Base-by-base conservation (phyloP, 2,329 filamentous ascomycete species). In the Aspergillus transmontanensis region DNA sequence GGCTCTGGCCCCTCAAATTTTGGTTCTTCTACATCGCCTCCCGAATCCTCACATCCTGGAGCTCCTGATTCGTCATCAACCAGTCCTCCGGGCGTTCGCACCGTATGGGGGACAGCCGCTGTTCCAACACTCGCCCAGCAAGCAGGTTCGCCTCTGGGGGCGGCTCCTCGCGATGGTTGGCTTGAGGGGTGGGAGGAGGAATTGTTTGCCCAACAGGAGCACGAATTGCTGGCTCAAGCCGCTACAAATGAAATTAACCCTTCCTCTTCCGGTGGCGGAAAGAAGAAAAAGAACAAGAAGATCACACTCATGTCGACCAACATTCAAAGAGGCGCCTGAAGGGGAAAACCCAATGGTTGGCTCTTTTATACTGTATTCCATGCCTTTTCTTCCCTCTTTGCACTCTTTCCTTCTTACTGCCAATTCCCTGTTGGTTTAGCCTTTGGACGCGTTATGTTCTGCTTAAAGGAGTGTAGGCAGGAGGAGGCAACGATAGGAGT, bases 51-150 rank as follows among this genome's bases (percentile, higher is more conserved):
- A 19, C 75, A 78, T 9, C 81, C 85, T 62, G 82, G 82, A 36
- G 79, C 80, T 16, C 79, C 96, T 26, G 90, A 91, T 0, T 90
- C 89, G 1, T 89, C 94, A 69, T 94, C 92, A 4, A 94, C 91
- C 1, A 96, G 91, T 66, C 93, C 94, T 0, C 89, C 87, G 7
- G 87, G 88, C 0, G 83, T 86, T 46, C 89, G 88, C 65, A 98
- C 94, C 0, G 92, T 98, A 0, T 98, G 94, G 94, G 94, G 94
- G n/a, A 98, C 94, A 0, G 84, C 86, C 4, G 87, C 86, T 0
- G 80, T 96, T 3, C 73, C 81, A 2, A 81, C 87, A 0, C 80
- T 80, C 0, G 89, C 87, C 4, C 87, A 89, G 2, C 84, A 86
- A 12, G 71, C 87, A 32, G 66, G 75, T 12, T 74, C 79, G 32